Conservation (phyloP, 257 asterid genomes). For the Perilla frutescens region DNA sequence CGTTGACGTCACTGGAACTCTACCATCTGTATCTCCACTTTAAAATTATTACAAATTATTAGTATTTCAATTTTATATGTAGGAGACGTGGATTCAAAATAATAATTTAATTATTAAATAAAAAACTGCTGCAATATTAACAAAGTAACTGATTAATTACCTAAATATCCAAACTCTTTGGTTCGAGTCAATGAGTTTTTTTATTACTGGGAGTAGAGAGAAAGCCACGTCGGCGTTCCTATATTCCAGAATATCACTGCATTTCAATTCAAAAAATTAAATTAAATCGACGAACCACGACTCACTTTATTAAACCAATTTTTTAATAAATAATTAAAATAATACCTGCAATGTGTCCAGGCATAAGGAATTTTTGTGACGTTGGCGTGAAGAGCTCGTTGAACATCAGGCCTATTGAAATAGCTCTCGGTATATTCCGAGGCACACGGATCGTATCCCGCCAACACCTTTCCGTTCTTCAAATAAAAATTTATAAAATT, state of each 20-base stretch:
- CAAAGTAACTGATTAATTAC: conserved; percentile 35
- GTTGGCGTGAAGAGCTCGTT: conserved; percentile 83
- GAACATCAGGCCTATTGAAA: conserved; percentile 77
- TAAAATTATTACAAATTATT: not conserved
- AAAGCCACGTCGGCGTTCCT: conserved; percentile 55
- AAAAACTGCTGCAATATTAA: no score
- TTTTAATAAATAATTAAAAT: no score
- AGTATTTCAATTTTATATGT: no score
- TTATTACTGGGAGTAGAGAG: conserved; percentile 64
- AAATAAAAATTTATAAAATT: not conserved
- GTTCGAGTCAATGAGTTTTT: conserved; percentile 56
- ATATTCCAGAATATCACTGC: conserved; percentile 56
- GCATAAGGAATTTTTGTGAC: conserved; percentile 66
- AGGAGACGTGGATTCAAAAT: no score
- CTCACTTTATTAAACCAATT: no score
- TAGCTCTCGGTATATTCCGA: conserved; percentile 55
- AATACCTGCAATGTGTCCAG: conserved; percentile 87
- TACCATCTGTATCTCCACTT: conserved; percentile 84
- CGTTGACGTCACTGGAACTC: conserved; percentile 76
- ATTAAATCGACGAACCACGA: no score
- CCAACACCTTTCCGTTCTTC: conserved; percentile 47
- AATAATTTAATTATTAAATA: not conserved
- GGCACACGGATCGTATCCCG: conserved; percentile 81
- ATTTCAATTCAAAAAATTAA: not conserved
- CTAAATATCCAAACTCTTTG: conserved; percentile 78